Percentiles rank a stretch among this genome's conserved stretches.
Evolutionary conservation across 441 rosid genomes (phyloP).

Genomic region (Metrosideros polymorpha): DNA sequence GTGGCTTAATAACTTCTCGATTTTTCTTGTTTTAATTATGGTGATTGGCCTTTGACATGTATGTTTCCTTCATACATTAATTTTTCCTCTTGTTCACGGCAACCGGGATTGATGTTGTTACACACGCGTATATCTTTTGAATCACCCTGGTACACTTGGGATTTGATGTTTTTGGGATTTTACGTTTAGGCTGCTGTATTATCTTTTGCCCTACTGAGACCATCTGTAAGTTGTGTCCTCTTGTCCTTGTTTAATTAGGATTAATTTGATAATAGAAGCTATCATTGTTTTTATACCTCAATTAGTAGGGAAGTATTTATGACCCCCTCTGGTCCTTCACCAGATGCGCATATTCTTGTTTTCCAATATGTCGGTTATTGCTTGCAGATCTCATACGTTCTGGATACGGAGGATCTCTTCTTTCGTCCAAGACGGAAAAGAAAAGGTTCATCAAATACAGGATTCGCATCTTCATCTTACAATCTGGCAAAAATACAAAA

Average conservation of each 20-base stretch:
- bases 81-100: not conserved
- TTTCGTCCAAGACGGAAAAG: constrained; percentile 40
- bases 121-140: too few species aligned
- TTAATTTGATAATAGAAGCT: not conserved
- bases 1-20: not conserved
- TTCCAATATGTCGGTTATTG: not conserved
- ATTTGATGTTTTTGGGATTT: not conserved
- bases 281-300: not conserved
- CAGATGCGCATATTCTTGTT: not conserved
- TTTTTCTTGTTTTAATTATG: not conserved
- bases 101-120: not conserved
- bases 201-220: not conserved
- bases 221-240: not conserved
- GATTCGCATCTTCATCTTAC: constrained; percentile 5
- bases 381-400: constrained; percentile 76
- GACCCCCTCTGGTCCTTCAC: not conserved
- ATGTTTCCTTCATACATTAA: not conserved
- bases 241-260: not conserved
- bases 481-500: constrained; percentile 34
- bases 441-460: not conserved
- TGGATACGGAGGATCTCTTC: constrained; percentile 93
- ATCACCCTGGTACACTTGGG: not conserved
- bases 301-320: not conserved
- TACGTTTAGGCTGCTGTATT: not conserved
- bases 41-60: not conserved